phyloP scores from a whole-genome alignment of 2,329 filamentous ascomycete genomes.

The Ophiostoma piceae region DNA sequence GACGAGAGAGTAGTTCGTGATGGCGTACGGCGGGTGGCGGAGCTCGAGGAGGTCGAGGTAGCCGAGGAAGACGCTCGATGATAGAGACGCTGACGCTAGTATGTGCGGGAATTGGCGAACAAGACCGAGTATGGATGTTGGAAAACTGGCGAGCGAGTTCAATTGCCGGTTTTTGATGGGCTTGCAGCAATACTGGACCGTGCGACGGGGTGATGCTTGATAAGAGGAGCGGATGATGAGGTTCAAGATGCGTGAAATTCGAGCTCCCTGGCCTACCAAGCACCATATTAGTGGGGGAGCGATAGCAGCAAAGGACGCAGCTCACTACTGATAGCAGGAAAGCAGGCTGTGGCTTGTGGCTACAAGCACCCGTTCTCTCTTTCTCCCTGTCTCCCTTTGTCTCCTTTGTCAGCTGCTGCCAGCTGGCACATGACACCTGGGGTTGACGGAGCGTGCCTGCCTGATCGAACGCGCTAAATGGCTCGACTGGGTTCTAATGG shows the following conservation, averaged over 20 bases:
- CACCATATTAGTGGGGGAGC: constrained; percentile 17
- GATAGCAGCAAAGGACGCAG: background rate
- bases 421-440: constrained; percentile 14
- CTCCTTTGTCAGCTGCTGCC: constrained; percentile 15
- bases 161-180: background rate
- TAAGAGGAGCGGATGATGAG: background rate
- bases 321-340: background rate
- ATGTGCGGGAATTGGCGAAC: background rate
- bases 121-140: background rate
- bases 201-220: background rate
- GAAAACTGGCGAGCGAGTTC: background rate
- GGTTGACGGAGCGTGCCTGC: background rate
- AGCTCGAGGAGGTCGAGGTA: background rate
- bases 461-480: background rate
- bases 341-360: background rate
- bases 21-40: constrained; percentile 2
- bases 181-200: background rate
- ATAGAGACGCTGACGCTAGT: background rate
- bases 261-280: constrained; percentile 15
- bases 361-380: too few relatives aligned
- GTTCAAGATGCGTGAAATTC: constrained; percentile 22
- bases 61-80: background rate
- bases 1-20: background rate
- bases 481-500: background rate
- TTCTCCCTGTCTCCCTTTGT: too few relatives aligned